Evolutionary conservation across 2,329 filamentous ascomycete genomes (phyloP).

Genomic region (Cladosporium halotolerans): DNA sequence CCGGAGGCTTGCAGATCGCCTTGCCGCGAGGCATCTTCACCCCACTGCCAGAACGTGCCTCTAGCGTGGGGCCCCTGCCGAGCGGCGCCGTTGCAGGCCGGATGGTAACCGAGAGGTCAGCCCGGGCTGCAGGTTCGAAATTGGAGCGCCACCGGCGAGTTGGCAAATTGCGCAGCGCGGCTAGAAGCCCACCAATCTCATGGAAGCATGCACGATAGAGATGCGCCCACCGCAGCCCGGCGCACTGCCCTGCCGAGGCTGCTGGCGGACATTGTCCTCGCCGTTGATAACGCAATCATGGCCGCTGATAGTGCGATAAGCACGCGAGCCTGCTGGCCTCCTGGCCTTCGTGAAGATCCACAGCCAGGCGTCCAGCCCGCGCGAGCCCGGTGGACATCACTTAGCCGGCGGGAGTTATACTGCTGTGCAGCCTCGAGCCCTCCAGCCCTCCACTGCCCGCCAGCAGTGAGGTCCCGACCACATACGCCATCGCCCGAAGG

Average conservation of each 20-base stretch:
- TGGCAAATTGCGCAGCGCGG: background rate
- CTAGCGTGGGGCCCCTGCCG: background rate
- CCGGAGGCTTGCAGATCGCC: constrained; percentile 4
- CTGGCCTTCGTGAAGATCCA: too few species aligned
- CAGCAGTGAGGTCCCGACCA: too few species aligned
- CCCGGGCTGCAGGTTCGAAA: too few species aligned
- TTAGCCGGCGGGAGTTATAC: too few species aligned
- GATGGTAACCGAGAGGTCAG: background rate
- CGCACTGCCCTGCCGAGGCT: too few species aligned
- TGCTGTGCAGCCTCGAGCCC: too few species aligned
- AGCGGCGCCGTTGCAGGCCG: background rate
- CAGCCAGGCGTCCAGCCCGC: too few species aligned
- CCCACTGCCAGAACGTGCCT: background rate
- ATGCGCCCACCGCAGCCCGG: too few species aligned
- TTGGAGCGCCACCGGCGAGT: background rate
- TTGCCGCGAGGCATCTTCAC: background rate
- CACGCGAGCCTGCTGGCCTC: background rate
- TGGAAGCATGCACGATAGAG: background rate
- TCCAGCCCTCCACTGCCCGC: too few species aligned
- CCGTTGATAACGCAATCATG: background rate
- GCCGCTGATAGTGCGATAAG: background rate
- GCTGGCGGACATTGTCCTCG: too few species aligned
- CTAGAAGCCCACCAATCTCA: background rate
- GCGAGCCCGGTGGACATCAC: too few species aligned
- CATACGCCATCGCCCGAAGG: too few species aligned